phyloP scores from a whole-genome alignment of 345 rosid species.

The Erodium maritimum region DNA sequence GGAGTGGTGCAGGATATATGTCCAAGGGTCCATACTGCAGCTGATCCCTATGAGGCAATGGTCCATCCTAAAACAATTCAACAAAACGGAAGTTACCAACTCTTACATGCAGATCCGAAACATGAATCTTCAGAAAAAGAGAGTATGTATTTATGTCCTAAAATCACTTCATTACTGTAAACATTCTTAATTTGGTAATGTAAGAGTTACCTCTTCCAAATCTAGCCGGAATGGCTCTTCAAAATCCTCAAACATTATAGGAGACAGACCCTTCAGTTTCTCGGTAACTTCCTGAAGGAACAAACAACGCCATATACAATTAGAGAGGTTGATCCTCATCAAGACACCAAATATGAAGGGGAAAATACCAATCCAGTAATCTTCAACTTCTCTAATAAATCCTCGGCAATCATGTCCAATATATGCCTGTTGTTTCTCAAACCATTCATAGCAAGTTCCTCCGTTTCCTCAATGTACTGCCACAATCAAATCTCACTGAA shows the following conservation, averaged over 20 bases:
- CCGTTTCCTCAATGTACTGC: conserved; percentile 88
- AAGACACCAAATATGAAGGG: not conserved
- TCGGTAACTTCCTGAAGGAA: conserved; percentile 65
- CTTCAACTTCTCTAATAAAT: conserved; percentile 64
- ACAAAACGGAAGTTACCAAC: conserved; percentile 1
- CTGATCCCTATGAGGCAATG: conserved; percentile 51
- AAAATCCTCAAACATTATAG: conserved; percentile 75
- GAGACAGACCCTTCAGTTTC: conserved; percentile 52
- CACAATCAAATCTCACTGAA: conserved; percentile 19
- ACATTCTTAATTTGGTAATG: too few species aligned
- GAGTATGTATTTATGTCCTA: too few species aligned
- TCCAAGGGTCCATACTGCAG: conserved; percentile 64
- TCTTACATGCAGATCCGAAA: not conserved
- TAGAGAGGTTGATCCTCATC: not conserved
- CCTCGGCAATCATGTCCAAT: conserved; percentile 57
- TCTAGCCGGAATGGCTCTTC: conserved; percentile 73
- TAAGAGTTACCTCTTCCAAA: conserved; percentile 47
- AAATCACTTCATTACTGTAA: too few species aligned
- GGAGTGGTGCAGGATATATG: conserved; percentile 71
- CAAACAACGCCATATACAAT: not conserved
- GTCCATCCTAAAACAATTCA: conserved; percentile 48
- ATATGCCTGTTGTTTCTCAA: conserved; percentile 55
- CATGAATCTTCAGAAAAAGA: not conserved
- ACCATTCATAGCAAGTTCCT: conserved; percentile 85
- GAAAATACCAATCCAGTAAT: conserved; percentile 81